These are phyloP conservation scores for Dothideomycetes sp. DNA, from an alignment of 2,329 filamentous ascomycete species.

Conservation along the genomic window DNA sequence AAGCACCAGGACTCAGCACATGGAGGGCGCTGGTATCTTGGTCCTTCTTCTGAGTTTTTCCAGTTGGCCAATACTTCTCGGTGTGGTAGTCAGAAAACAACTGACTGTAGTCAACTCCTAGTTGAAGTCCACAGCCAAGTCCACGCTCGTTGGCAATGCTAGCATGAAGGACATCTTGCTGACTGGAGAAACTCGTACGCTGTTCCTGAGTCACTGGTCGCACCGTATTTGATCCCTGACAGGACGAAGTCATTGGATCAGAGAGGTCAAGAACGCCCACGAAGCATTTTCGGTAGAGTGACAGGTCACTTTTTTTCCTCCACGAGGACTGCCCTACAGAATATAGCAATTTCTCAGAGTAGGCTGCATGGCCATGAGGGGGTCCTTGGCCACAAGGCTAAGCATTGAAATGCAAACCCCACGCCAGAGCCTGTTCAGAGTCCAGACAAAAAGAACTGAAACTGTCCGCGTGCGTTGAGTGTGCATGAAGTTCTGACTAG, in stretches of 20 bases:
- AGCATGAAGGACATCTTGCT: too few species aligned
- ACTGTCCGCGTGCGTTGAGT: conserved; percentile 11
- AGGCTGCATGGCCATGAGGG: conserved; percentile 10
- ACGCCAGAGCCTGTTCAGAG: conserved; percentile 2
- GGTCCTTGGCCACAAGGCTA: conserved; percentile 9
- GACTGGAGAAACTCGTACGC: conserved; percentile 2
- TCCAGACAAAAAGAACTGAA: conserved; percentile 11
- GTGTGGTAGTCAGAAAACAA: too few species aligned
- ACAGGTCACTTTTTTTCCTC: conserved; percentile 10
- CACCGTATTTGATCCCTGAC: conserved; percentile 5
- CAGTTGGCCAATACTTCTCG: too few species aligned
- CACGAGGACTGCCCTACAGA: conserved; percentile 7
- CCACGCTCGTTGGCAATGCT: too few species aligned
- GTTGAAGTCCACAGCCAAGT: too few species aligned
- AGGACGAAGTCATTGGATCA: conserved; percentile 12
- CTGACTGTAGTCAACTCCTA: too few species aligned
- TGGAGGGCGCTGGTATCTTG: too few species aligned
- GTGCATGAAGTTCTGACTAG: conserved; percentile 6
- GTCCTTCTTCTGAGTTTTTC: too few species aligned
- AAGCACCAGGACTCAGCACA: too few species aligned
- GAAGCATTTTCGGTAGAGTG: conserved; percentile 6
- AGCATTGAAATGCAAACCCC: conserved; percentile 7
- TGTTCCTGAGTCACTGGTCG: too few species aligned
- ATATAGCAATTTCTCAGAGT: conserved; percentile 3
- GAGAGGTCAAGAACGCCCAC: conserved; percentile 1